Base-by-base conservation (phyloP, 2,329 filamentous ascomycete genomes). In the Alternaria ethzedia region DNA sequence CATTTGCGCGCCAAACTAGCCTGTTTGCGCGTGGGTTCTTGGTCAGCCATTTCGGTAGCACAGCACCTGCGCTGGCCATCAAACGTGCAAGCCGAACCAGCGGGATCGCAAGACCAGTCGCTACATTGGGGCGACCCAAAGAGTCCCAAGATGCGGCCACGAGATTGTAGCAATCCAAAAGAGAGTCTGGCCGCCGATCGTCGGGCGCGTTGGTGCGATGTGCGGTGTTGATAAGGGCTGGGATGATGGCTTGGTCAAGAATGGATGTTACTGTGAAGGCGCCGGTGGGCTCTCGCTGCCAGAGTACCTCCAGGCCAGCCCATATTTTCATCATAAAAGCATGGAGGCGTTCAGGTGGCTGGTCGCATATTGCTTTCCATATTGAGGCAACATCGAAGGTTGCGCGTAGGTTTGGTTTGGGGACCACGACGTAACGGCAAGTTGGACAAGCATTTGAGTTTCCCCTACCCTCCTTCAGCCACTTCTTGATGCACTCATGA, bases 1-100 rank as follows among this genome's bases (percentile, higher is more conserved):
- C 69, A 46, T 78, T 78, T 56, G 76, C 74, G 15, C 65, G 70
- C 75, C 75, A 79, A 9, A 78, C 66, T 5, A 78, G 57, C 1
- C 58, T 49, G 43, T 70, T 73, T 36, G 65, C 68, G 12, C 70
- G 70, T 10, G 63, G 32, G 10, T 70, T 60, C n/a, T 61, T 70
- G 12, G 72, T 73, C 4, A 78, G 61, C 61, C 71, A 74, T 36
- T 67, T 66, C 0, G 72, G 75, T 2, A 77, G 41, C 11, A 68
- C 67, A 15, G 60, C 52, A 7, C 70, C 71, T 8, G 68, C 66
- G 50, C 70, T 69, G 43, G 70, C 66, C 67, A 77, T 71, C 49
- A 78, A 67, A 66, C 71, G 70, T 21, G 67, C 71, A 25, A 78
- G 73, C 11, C 76, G 70, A 28, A 77, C 67, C 12, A 78, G 61